Conservation (phyloP, 306 rosid genomes). For the Prunus davidiana region DNA sequence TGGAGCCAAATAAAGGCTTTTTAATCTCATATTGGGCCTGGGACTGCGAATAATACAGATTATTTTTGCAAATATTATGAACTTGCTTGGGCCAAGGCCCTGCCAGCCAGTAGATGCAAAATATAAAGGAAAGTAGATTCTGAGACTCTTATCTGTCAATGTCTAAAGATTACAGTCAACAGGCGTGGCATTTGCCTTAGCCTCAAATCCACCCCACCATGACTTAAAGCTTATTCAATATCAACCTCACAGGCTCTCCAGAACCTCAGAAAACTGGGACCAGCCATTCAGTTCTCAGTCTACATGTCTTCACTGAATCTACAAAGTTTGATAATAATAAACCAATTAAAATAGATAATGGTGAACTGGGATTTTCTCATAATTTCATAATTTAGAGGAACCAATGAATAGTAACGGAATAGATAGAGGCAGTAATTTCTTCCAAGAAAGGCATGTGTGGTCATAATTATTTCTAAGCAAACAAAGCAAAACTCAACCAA, state of each 20-base stretch:
- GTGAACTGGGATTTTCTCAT: neutral
- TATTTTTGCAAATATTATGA: neutral
- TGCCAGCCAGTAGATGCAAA: neutral
- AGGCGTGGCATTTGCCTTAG: neutral
- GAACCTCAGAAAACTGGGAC: neutral
- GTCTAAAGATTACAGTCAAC: neutral
- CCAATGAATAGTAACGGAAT: neutral
- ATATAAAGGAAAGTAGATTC: neutral
- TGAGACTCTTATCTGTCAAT: neutral
- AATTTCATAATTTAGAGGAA: constrained; percentile 14
- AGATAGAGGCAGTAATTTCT: neutral
- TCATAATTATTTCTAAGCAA: constrained; percentile 8
- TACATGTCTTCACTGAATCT: neutral
- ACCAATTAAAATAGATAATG: neutral
- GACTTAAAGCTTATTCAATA: neutral
- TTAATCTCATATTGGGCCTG: too few relatives aligned
- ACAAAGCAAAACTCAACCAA: constrained; percentile 15
- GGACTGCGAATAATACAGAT: too few relatives aligned
- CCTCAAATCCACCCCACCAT: neutral
- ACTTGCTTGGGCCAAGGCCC: neutral
- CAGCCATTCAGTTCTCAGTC: neutral
- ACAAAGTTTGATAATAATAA: neutral
- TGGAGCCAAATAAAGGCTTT: too few relatives aligned
- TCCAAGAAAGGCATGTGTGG: constrained; percentile 21
- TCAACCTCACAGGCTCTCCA: neutral